Conservation (phyloP, 495 filamentous ascomycete species). For the Elasticomyces elasticus region DNA sequence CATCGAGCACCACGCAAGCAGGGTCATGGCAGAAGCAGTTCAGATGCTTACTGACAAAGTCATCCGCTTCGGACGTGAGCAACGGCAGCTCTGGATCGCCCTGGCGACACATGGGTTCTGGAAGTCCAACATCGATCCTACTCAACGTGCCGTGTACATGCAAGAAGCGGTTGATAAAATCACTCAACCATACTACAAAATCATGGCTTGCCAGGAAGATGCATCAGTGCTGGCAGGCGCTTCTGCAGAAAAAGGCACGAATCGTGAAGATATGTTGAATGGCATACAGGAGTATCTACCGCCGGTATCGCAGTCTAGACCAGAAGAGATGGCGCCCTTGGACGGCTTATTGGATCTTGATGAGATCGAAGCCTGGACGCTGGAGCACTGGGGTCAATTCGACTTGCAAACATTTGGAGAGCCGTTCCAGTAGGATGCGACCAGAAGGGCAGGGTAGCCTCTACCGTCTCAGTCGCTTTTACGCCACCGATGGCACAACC, state of each 20-base stretch:
- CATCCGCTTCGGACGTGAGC: slow-evolving; percentile 12
- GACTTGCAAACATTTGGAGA: background rate
- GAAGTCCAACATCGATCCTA: slow-evolving; percentile 14
- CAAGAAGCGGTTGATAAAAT: slow-evolving; percentile 23
- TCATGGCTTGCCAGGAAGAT: slow-evolving; percentile 22
- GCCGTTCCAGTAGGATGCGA: background rate
- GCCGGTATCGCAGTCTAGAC: background rate
- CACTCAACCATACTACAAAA: slow-evolving; percentile 19
- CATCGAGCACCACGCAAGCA: slow-evolving; percentile 12
- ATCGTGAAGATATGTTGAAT: slow-evolving; percentile 5
- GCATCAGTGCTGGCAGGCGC: background rate
- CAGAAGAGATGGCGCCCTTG: background rate
- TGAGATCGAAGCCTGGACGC: slow-evolving; percentile 8
- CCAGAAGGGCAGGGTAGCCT: no score
- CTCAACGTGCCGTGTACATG: slow-evolving; percentile 8
- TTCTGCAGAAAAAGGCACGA: background rate
- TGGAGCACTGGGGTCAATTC: background rate
- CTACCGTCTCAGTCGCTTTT: no score
- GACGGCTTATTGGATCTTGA: slow-evolving; percentile 6
- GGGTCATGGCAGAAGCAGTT: slow-evolving; percentile 11
- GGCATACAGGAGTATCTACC: slow-evolving; percentile 2
- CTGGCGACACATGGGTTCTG: slow-evolving; percentile 10
- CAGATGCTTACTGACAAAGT: slow-evolving; percentile 13
- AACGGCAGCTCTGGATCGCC: slow-evolving; percentile 16
- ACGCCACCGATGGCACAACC: no score